A percentile compares a stretch with the other conserved stretches of the same genome.
These are phyloP conservation scores for Populus ilicifolia DNA, from an alignment of 345 rosid species.

Conservation along the genomic window DNA sequence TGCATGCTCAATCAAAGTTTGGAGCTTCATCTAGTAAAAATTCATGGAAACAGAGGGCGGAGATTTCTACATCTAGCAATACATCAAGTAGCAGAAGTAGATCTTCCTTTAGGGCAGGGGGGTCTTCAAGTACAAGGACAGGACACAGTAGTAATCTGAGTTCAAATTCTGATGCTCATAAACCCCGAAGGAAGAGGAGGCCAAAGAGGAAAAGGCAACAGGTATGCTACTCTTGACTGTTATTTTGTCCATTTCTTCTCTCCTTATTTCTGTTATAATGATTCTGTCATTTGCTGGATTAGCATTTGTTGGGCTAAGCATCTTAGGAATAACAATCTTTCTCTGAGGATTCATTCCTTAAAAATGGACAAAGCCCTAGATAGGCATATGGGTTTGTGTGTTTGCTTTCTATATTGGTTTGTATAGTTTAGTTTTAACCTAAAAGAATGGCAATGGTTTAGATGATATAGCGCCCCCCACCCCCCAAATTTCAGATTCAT, in stretches of 20 bases:
- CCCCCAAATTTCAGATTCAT: not conserved
- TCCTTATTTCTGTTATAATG: not conserved
- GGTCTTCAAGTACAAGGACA: constrained; percentile 51
- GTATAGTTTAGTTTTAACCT: not conserved
- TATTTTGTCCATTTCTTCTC: not conserved
- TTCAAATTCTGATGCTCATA: constrained; percentile 89
- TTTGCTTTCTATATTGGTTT: not conserved
- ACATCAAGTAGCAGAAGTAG: constrained; percentile 59
- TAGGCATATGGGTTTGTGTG: not conserved
- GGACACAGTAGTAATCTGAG: constrained; percentile 85
- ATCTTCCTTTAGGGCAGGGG: constrained; percentile 43
- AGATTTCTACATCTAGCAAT: constrained; percentile 42
- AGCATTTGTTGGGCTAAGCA: not conserved
- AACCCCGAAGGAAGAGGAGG: constrained; percentile 91
- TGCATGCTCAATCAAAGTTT: constrained; percentile 50
- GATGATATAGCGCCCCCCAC: not conserved
- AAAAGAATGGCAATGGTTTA: not conserved
- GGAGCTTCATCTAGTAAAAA: constrained; percentile 60
- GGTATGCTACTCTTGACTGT: constrained; percentile 4
- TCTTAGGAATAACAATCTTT: not conserved
- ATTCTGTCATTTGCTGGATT: not conserved
- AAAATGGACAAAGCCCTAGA: not conserved
- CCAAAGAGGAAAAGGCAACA: constrained; percentile 74
- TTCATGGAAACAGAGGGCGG: constrained; percentile 43
- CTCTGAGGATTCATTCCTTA: not conserved